These are phyloP conservation scores for Pisolithus tinctorius DNA, from an alignment of 768 basidiomycete genomes.

Conservation along the genomic window DNA sequence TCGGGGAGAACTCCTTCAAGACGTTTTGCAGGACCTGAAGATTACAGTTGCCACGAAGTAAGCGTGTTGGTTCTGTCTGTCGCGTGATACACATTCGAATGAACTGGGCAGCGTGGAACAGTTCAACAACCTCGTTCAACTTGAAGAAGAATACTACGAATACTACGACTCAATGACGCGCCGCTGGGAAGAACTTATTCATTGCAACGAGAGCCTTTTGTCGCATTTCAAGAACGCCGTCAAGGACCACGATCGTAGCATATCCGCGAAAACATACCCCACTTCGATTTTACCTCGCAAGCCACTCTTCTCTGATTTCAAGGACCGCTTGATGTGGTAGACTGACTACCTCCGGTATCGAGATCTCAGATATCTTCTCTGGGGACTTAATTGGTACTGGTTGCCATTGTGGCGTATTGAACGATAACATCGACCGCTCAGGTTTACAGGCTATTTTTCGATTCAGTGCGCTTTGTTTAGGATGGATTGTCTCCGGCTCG, in stretches of 20 bases:
- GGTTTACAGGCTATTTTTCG: no score
- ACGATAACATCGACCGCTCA: no score
- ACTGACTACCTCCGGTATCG: no score
- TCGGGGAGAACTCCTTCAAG: conserved; percentile 40
- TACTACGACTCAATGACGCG: conserved; percentile 34
- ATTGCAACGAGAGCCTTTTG: conserved; percentile 32
- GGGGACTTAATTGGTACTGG: no score
- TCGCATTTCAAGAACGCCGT: conserved; percentile 32
- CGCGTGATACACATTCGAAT: neutral
- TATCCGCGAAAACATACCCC: conserved; percentile 46
- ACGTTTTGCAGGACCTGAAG: conserved; percentile 38
- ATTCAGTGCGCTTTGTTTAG: no score
- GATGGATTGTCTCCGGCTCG: no score
- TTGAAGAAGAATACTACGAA: conserved; percentile 48
- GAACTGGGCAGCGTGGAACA: conserved; percentile 34
- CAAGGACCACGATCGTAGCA: conserved; percentile 42
- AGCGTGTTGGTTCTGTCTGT: neutral
- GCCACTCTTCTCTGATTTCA: conserved; percentile 9
- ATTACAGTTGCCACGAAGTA: conserved; percentile 32
- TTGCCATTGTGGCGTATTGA: no score
- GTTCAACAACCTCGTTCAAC: conserved; percentile 48
- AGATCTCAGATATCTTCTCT: no score
- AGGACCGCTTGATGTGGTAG: neutral
- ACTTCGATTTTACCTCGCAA: conserved; percentile 33
- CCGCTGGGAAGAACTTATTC: conserved; percentile 37